phyloP scores from a whole-genome alignment of 1,139 yeast species.

The Candida pseudoviswanathii region DNA sequence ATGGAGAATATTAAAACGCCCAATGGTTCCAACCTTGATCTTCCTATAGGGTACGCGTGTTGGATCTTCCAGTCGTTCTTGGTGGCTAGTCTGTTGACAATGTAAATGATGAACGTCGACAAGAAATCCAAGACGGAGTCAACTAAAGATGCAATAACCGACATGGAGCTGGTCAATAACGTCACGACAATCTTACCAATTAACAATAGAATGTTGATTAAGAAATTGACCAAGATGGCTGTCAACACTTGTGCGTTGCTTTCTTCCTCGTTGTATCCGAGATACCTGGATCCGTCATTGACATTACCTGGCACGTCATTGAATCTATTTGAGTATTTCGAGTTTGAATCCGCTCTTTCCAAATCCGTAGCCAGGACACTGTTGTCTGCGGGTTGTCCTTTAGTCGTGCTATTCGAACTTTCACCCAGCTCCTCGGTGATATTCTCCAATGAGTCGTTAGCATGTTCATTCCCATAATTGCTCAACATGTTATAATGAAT shows the following conservation, averaged over 20 bases:
- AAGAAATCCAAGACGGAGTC: conserved; percentile 76
- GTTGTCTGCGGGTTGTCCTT: background rate
- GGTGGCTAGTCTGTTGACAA: conserved; percentile 62
- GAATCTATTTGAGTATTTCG: conserved; percentile 28
- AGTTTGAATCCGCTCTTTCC: conserved; percentile 14
- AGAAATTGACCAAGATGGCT: conserved; percentile 69
- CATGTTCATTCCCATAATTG: conserved; percentile 41
- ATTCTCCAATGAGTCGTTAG: conserved; percentile 19
- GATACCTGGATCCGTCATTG: conserved; percentile 35
- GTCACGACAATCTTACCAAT: conserved; percentile 67
- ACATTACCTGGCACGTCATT: conserved; percentile 62
- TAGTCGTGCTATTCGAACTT: background rate
- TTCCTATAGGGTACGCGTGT: conserved; percentile 64
- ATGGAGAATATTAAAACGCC: conserved; percentile 77
- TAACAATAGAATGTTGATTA: conserved; percentile 59
- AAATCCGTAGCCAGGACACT: conserved; percentile 11
- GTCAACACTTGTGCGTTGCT: conserved; percentile 48
- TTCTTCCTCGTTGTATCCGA: conserved; percentile 37
- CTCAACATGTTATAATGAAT: conserved; percentile 65
- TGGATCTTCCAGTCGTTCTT: conserved; percentile 53
- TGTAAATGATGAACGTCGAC: conserved; percentile 71
- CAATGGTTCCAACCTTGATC: conserved; percentile 73
- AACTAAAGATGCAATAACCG: conserved; percentile 76
- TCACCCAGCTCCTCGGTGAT: conserved; percentile 21
- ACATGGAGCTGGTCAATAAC: conserved; percentile 64